Conservation (phyloP, 768 basidiomycete genomes). For the Mycena floridula region DNA sequence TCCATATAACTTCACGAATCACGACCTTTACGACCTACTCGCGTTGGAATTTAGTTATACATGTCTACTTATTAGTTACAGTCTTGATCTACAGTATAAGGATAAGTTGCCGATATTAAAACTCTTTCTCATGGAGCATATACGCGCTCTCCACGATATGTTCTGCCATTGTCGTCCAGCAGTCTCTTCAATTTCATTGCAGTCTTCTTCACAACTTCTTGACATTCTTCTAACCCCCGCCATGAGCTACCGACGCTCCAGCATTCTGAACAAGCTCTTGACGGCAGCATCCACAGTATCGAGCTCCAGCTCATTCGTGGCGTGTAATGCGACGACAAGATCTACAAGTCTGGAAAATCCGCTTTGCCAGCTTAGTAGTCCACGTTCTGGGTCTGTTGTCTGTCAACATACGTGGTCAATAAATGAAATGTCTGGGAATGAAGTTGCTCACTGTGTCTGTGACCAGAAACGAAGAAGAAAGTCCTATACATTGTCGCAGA, state of each 20-base stretch:
- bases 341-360: conserved; percentile 71
- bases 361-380: conserved; percentile 54
- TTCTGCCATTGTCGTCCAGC: conserved; percentile 49
- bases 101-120: neutral
- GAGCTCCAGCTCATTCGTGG: conserved; percentile 61
- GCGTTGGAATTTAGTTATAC: too few relatives aligned
- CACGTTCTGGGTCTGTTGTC: conserved; percentile 49
- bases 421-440: too few relatives aligned
- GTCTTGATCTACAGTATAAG: neutral
- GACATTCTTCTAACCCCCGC: conserved; percentile 59
- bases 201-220: conserved; percentile 53
- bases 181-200: conserved; percentile 56
- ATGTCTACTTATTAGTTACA: too few relatives aligned
- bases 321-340: conserved; percentile 65
- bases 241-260: conserved; percentile 70
- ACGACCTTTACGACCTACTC: too few relatives aligned
- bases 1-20: too few relatives aligned
- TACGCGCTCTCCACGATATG: conserved; percentile 28
- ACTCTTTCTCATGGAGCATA: conserved; percentile 20
- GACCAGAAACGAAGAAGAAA: conserved; percentile 75
- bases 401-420: too few relatives aligned
- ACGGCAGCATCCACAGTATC: conserved; percentile 70
- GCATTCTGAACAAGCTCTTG: conserved; percentile 71
- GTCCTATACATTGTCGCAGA: conserved; percentile 58
- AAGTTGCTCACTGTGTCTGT: conserved; percentile 67